These are phyloP conservation scores for Populus deltoides DNA, from an alignment of 345 rosid genomes.

Conservation along the genomic window DNA sequence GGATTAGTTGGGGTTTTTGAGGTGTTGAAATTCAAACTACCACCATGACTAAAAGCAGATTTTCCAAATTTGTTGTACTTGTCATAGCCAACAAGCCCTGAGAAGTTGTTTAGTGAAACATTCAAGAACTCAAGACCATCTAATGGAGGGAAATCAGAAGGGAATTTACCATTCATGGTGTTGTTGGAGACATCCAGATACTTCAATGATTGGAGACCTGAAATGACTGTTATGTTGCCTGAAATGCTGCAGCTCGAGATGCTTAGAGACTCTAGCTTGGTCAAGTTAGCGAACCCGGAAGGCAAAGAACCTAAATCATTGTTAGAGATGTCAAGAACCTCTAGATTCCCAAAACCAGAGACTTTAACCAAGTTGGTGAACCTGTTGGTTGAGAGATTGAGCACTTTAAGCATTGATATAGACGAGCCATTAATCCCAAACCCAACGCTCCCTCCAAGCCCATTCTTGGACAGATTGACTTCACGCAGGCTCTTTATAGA, in stretches of 20 bases:
- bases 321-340: slow-evolving; percentile 56
- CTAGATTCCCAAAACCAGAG: slow-evolving; percentile 51
- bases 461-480: slow-evolving; percentile 50
- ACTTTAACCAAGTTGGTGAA: slow-evolving; percentile 56
- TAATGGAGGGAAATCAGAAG: slow-evolving; percentile 69
- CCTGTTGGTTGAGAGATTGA: slow-evolving; percentile 74
- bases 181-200: slow-evolving; percentile 74
- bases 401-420: slow-evolving; percentile 38
- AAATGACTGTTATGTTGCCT: slow-evolving; percentile 46
- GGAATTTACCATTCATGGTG: slow-evolving; percentile 63
- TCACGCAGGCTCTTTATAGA: slow-evolving; percentile 35
- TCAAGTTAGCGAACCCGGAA: slow-evolving; percentile 46
- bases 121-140: slow-evolving; percentile 51
- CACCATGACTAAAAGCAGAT: slow-evolving; percentile 62
- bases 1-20: slow-evolving; percentile 36
- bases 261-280: slow-evolving; percentile 47
- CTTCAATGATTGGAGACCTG: slow-evolving; percentile 46
- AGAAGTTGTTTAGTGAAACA: slow-evolving; percentile 66
- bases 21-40: slow-evolving; percentile 37
- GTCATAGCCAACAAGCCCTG: slow-evolving; percentile 44
- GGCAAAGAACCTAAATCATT: slow-evolving; percentile 55
- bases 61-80: slow-evolving; percentile 53
- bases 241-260: slow-evolving; percentile 67
- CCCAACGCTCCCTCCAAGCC: slow-evolving; percentile 52
- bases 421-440: slow-evolving; percentile 31